phyloP scores from a whole-genome alignment of 2,329 filamentous ascomycete genomes.

The Trichoderma endophyticum region DNA sequence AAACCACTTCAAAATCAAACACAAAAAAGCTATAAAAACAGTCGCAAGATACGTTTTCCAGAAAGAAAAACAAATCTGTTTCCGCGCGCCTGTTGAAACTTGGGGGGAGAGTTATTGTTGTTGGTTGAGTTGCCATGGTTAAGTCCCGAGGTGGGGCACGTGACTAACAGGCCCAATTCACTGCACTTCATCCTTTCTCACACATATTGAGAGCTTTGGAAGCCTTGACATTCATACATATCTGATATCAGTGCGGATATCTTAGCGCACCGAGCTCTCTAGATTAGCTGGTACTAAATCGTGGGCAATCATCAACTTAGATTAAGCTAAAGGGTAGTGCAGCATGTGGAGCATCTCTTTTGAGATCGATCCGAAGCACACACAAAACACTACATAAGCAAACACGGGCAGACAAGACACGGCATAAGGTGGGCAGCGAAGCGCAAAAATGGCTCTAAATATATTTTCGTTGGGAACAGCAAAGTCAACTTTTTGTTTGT shows the following conservation, averaged over 20 bases:
- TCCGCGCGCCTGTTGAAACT: background rate
- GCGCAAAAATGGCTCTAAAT: background rate
- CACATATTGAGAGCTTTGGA: background rate
- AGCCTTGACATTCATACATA: too few relatives aligned
- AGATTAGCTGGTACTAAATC: background rate
- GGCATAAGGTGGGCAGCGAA: background rate
- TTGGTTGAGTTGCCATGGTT: background rate
- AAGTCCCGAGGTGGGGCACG: background rate
- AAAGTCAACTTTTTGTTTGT: slow-evolving; percentile 24
- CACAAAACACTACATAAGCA: background rate
- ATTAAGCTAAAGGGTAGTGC: background rate
- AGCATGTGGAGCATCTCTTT: background rate
- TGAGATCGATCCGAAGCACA: background rate
- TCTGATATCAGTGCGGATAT: background rate
- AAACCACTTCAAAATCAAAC: background rate
- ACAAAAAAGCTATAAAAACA: background rate
- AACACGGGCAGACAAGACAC: background rate
- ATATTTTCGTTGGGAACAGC: slow-evolving; percentile 24
- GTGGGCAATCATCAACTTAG: background rate
- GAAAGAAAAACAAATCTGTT: background rate
- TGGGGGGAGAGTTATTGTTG: background rate
- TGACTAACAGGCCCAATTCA: background rate
- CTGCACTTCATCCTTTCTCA: background rate
- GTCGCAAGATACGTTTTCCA: background rate
- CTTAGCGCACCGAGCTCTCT: background rate